Base-by-base conservation (phyloP, 768 basidiomycete genomes). In the Tylopilus vinaceipallidus region DNA sequence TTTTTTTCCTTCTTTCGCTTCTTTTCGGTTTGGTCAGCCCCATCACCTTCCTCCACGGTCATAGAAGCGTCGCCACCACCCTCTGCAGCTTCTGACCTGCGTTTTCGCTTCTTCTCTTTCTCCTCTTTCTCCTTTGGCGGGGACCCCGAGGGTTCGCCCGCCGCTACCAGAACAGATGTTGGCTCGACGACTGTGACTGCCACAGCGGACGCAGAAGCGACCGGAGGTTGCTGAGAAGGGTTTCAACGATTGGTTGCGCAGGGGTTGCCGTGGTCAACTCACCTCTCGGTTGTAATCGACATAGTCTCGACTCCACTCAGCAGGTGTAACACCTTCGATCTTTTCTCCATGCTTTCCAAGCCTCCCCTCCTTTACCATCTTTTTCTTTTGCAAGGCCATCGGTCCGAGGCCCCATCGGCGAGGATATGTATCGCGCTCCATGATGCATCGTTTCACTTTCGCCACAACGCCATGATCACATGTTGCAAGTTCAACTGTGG, bases 381-480 rank as follows among this genome's bases (percentile, higher is more conserved):
- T 97, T 77, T 98, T 99, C 80, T 98, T 98, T 69, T 95, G 88
- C 46, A 91, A 74, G 13, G 97, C 95, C 70, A 95, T 83, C 19
- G 97, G 97, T n/a, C 97, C 97, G 44, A 98, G 81, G 42, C 97
- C 97, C 97, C 97, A 98, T 55, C 95, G 84, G 49, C 97, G 84
- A 34, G 97, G 97, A 70, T 99, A 99, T 17, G 92, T 90, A 70
- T 99, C 97, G 32, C 95, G 86, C 68, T 98, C 97, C 97, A 99
- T 99, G 65, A 99, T 98, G 66, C 95, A 98, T 44, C 97, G 79
- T 74, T 99, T 99, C 64, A 99, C 93, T 74, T 98, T 98, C 30
- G 97, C 97, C 36, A 98, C 95, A 49, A 99, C 92, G 40, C 97
- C 97, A 64, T 99, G 95, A 67, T 98, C 95, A 68, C 95, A 98